These are phyloP conservation scores for Talaromyces funiculosus DNA, from an alignment of 2,329 filamentous ascomycete species.

Conservation along the genomic window DNA sequence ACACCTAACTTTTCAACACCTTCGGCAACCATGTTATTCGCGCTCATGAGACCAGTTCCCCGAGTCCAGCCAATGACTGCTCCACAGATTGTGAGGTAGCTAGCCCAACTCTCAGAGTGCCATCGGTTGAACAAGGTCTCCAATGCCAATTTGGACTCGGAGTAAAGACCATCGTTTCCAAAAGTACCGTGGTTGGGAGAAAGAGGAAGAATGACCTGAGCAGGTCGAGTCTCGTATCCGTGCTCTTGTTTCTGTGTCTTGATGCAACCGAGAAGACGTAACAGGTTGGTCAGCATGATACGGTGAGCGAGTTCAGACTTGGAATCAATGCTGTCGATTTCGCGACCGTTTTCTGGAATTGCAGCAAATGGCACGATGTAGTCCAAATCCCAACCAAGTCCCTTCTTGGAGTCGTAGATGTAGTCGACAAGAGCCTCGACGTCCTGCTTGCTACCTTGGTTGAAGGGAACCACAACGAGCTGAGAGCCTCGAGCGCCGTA, in stretches of 20 bases:
- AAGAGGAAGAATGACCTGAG: conserved; percentile 90
- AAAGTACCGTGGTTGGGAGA: conserved; percentile 99
- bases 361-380: conserved; percentile 94
- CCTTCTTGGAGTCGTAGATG: conserved; percentile 94
- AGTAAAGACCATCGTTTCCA: conserved; percentile 95
- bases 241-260: conserved; percentile 84
- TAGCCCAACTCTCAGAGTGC: conserved; percentile 95
- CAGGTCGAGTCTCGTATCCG: conserved; percentile 89
- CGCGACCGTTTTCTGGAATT: conserved; percentile 94
- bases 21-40: conserved; percentile 95
- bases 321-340: conserved; percentile 94
- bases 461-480: conserved; percentile 97
- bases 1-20: conserved; percentile 95
- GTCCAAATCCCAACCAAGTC: conserved; percentile 96
- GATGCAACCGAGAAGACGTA: conserved; percentile 83
- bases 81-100: conserved; percentile 96
- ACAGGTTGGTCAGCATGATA: conserved; percentile 96
- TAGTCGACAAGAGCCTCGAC: conserved; percentile 90
- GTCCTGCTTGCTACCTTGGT: conserved; percentile 97
- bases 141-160: conserved; percentile 92
- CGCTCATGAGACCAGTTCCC: conserved; percentile 94
- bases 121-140: conserved; percentile 98
- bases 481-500: conserved; percentile 92
- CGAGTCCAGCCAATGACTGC: conserved; percentile 99
- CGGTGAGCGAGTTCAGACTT: conserved; percentile 97